A percentile compares a stretch with the other conserved stretches of the same genome.
phyloP scores from a whole-genome alignment of 2,329 filamentous ascomycete genomes.

The Penicillium sp. region DNA sequence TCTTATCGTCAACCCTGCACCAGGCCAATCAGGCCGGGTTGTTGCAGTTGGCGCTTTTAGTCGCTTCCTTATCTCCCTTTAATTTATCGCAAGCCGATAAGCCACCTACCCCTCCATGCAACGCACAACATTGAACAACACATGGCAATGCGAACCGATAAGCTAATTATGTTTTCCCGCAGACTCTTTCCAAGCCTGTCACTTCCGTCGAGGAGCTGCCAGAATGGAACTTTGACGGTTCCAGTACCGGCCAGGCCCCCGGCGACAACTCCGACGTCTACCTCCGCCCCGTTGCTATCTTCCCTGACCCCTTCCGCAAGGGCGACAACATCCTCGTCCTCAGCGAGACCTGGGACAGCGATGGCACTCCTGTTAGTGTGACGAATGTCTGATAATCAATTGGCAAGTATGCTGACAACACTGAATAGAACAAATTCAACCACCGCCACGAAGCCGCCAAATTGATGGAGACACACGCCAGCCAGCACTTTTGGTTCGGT shows the following conservation, averaged over 20 bases:
- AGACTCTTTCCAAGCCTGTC: conserved; percentile 63
- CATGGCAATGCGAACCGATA: conserved; percentile 9
- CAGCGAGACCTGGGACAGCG: conserved; percentile 88
- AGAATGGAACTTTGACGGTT: conserved; percentile 83
- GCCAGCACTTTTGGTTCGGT: conserved; percentile 92
- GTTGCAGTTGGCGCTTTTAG: background rate
- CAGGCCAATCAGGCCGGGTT: conserved; percentile 8
- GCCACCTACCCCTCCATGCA: conserved; percentile 8
- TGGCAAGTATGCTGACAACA: background rate
- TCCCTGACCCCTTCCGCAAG: conserved; percentile 85
- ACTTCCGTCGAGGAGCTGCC: conserved; percentile 61
- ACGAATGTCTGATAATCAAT: background rate
- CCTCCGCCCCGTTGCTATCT: conserved; percentile 84
- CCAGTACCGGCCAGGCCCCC: conserved; percentile 85
- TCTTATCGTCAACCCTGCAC: conserved; percentile 33
- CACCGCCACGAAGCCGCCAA: conserved; percentile 86
- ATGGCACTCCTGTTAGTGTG: conserved; percentile 65
- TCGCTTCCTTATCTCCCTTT: conserved; percentile 8
- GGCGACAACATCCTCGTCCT: conserved; percentile 92
- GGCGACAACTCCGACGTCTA: conserved; percentile 98
- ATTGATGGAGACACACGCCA: conserved; percentile 81
- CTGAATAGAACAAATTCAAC: conserved; percentile 80
- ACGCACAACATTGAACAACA: background rate
- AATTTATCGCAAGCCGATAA: conserved; percentile 16
- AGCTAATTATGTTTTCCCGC: conserved; percentile 1